These are phyloP conservation scores for Neurospora sp. DNA, from an alignment of 495 filamentous ascomycete genomes.

Conservation along the genomic window DNA sequence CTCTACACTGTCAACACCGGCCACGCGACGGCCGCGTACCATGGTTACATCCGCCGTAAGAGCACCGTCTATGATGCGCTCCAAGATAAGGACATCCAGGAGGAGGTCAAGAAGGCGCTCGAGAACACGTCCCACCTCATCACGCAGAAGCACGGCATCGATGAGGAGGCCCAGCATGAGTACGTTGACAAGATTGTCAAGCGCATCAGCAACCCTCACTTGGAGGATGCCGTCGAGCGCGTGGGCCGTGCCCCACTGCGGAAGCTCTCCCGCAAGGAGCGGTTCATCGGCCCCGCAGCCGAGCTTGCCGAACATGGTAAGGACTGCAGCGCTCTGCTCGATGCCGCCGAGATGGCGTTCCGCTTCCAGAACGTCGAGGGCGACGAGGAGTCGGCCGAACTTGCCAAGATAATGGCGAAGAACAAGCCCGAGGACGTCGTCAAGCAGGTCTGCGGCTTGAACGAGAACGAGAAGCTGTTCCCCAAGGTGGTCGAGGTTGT, in stretches of 20 bases:
- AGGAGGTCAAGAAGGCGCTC: slow-evolving; percentile 63
- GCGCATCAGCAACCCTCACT: slow-evolving; percentile 89
- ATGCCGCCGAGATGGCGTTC: slow-evolving; percentile 74
- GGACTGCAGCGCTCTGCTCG: slow-evolving; percentile 58
- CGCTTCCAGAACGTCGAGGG: slow-evolving; percentile 86
- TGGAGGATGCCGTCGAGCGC: slow-evolving; percentile 87
- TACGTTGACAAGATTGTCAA: slow-evolving; percentile 89
- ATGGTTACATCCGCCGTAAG: slow-evolving; percentile 75
- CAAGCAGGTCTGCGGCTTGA: slow-evolving; percentile 63
- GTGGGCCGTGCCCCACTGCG: slow-evolving; percentile 90
- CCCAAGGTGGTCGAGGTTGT: slow-evolving; percentile 60
- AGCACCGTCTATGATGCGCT: slow-evolving; percentile 79
- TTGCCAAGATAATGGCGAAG: slow-evolving; percentile 72
- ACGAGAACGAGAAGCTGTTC: slow-evolving; percentile 62
- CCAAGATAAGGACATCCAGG: slow-evolving; percentile 53
- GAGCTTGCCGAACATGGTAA: slow-evolving; percentile 70
- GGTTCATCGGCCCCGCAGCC: slow-evolving; percentile 85
- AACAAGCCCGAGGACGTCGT: slow-evolving; percentile 57
- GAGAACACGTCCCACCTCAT: slow-evolving; percentile 78
- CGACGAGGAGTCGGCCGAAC: slow-evolving; percentile 74
- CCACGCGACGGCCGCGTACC: slow-evolving; percentile 95
- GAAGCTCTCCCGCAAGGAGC: slow-evolving; percentile 86
- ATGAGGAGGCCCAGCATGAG: slow-evolving; percentile 62
- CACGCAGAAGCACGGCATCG: slow-evolving; percentile 73
- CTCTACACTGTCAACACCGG: slow-evolving; percentile 98